Percentiles rank a stretch among this genome's conserved stretches.
These are phyloP conservation scores for Nemania sp. DNA, from an alignment of 2,329 filamentous ascomycete species.

Conservation along the genomic window DNA sequence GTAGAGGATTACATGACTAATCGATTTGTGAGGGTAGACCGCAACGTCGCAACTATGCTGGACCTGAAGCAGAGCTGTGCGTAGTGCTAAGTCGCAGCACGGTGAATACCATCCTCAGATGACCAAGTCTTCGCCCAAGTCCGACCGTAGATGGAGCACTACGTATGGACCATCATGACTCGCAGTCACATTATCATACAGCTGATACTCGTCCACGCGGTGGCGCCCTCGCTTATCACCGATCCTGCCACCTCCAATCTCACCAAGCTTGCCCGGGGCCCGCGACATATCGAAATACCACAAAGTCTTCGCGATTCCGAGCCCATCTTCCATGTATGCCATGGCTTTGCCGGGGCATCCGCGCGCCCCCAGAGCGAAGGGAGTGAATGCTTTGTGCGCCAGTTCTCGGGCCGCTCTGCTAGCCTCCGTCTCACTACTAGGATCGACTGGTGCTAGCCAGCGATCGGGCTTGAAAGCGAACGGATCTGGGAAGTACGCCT, in stretches of 20 bases:
- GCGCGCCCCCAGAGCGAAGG: slow-evolving; percentile 28
- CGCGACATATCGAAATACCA: slow-evolving; percentile 44
- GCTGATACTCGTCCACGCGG: background rate
- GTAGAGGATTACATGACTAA: too few relatives aligned
- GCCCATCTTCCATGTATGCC: slow-evolving; percentile 47
- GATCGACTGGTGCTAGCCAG: background rate
- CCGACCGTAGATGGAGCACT: too few relatives aligned
- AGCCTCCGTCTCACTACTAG: background rate
- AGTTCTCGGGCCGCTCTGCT: background rate
- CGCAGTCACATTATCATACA: too few relatives aligned
- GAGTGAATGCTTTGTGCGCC: slow-evolving; percentile 43
- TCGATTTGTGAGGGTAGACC: too few relatives aligned
- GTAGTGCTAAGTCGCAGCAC: too few relatives aligned
- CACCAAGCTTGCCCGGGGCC: background rate
- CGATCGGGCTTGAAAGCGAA: background rate
- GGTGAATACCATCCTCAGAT: too few relatives aligned
- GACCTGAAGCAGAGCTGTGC: too few relatives aligned
- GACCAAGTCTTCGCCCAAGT: too few relatives aligned
- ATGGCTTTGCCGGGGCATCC: slow-evolving; percentile 53
- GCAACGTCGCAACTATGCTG: too few relatives aligned
- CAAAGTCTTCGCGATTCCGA: slow-evolving; percentile 47
- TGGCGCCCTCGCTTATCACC: background rate
- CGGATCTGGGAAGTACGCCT: too few relatives aligned
- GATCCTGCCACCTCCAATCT: background rate
- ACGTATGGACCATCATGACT: too few relatives aligned